These are phyloP conservation scores for Eutrema salsugineum DNA, from an alignment of 441 rosid species.

Conservation along the genomic window DNA sequence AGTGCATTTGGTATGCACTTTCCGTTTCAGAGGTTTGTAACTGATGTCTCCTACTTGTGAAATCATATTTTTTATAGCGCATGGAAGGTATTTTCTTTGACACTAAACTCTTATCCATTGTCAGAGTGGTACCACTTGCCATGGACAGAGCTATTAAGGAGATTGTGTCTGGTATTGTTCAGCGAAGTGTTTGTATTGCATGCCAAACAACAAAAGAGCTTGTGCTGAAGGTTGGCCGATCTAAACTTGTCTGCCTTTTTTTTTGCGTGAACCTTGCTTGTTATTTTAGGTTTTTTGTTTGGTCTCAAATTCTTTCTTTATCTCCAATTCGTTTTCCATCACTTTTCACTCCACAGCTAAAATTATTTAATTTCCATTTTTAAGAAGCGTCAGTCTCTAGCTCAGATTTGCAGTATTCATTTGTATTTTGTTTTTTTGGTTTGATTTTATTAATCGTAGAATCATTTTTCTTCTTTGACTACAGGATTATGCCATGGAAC, in stretches of 20 bases:
- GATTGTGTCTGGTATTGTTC: conserved; percentile 89
- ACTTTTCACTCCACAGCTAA: not conserved
- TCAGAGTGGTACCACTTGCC: conserved; percentile 89
- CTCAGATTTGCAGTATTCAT: not conserved
- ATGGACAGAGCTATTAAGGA: conserved; percentile 99
- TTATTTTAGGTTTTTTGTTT: not conserved
- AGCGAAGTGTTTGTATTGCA: conserved; percentile 97
- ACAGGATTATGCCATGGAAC: conserved; percentile 93
- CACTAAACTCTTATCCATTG: not conserved
- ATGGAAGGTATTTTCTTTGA: not conserved
- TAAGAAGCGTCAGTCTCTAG: not conserved
- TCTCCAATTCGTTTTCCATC: not conserved
- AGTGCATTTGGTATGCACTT: conserved; percentile 66
- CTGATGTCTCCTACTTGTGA: conserved; percentile 6
- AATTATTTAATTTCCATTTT: not conserved
- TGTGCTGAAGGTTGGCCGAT: conserved; percentile 74
- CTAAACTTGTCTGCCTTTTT: not conserved
- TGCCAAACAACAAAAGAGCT: conserved; percentile 99
- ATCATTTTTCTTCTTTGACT: conserved; percentile 3
- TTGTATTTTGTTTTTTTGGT: not conserved
- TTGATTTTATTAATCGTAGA: not conserved
- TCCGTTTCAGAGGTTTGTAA: conserved; percentile 90
- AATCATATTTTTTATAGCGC: not conserved
- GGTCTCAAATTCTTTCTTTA: not conserved
- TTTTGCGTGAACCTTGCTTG: not conserved